A percentile compares a stretch with the other conserved stretches of the same genome.
Conservation (phyloP, 1,284 basidiomycete genomes). For the Schizophyllum commune region DNA sequence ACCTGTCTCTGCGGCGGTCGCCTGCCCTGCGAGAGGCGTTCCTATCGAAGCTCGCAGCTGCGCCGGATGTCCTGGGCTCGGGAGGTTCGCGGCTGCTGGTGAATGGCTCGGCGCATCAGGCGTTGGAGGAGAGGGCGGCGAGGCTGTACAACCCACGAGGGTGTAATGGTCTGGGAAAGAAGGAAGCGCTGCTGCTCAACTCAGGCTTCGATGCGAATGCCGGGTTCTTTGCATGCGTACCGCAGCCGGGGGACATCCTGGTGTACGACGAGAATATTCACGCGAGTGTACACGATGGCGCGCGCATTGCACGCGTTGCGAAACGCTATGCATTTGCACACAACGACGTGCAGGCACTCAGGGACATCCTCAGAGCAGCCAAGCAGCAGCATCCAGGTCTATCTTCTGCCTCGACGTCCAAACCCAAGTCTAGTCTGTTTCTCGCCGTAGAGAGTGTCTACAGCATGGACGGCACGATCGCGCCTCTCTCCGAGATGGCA, state of each 20-base stretch:
- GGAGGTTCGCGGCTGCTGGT: constrained; percentile 89
- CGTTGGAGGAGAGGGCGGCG: constrained; percentile 62
- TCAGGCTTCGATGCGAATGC: constrained; percentile 95
- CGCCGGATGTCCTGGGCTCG: constrained; percentile 74
- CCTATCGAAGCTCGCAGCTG: constrained; percentile 41
- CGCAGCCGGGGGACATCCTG: constrained; percentile 73
- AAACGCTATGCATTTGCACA: constrained; percentile 52
- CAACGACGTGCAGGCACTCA: constrained; percentile 56
- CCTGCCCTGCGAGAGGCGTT: constrained; percentile 48
- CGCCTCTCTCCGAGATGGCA: constrained; percentile 65
- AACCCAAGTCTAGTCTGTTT: constrained; percentile 44
- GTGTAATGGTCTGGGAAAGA: constrained; percentile 38
- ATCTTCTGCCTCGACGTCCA: background rate
- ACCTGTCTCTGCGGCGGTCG: constrained; percentile 77
- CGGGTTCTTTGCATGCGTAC: constrained; percentile 79
- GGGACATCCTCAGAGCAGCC: constrained; percentile 28
- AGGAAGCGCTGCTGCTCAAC: constrained; percentile 82
- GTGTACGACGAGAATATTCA: constrained; percentile 89
- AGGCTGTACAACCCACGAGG: constrained; percentile 26
- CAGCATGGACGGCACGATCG: constrained; percentile 93
- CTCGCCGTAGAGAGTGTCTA: constrained; percentile 88
- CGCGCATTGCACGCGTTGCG: constrained; percentile 59
- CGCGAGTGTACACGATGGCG: constrained; percentile 88
- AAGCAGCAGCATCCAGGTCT: background rate
- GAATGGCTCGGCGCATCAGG: constrained; percentile 60